phyloP scores from a whole-genome alignment of 352 stramenopile genomes.

The Globisporangium abappressorium region DNA sequence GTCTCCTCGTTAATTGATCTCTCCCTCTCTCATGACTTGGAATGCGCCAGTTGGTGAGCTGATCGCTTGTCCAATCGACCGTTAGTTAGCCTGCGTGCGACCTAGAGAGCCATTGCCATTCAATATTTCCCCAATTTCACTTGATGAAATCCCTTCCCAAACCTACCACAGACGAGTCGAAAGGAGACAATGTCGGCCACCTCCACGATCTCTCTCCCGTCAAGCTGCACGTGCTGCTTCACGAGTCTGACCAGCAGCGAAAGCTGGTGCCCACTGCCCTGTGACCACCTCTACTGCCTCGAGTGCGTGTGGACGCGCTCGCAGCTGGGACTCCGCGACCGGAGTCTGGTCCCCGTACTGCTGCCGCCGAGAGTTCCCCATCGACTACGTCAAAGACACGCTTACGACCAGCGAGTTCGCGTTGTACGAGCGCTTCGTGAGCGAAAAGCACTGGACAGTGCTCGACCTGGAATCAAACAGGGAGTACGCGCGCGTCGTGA shows the following conservation, averaged over 20 bases:
- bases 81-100: no score
- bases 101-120: no score
- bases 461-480: slow-evolving; percentile 48
- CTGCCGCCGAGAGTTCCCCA: slow-evolving; percentile 8
- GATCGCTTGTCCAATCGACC: no score
- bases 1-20: no score
- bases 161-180: no score
- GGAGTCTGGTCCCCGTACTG: slow-evolving; percentile 23
- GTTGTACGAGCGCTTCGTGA: slow-evolving; percentile 10
- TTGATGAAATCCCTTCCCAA: neutral
- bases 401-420: neutral
- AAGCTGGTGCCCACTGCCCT: neutral
- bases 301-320: slow-evolving; percentile 51
- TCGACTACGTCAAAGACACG: slow-evolving; percentile 11
- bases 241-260: neutral
- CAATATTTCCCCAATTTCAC: neutral
- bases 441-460: slow-evolving; percentile 17
- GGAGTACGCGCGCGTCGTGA: slow-evolving; percentile 47
- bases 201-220: neutral
- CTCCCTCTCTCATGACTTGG: no score
- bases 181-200: neutral
- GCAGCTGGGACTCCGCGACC: slow-evolving; percentile 54
- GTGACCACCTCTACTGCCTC: slow-evolving; percentile 53
- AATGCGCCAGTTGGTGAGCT: no score
- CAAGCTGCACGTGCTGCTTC: neutral